phyloP scores from a whole-genome alignment of 495 filamentous ascomycete species.

The Cudoniella acicularis region DNA sequence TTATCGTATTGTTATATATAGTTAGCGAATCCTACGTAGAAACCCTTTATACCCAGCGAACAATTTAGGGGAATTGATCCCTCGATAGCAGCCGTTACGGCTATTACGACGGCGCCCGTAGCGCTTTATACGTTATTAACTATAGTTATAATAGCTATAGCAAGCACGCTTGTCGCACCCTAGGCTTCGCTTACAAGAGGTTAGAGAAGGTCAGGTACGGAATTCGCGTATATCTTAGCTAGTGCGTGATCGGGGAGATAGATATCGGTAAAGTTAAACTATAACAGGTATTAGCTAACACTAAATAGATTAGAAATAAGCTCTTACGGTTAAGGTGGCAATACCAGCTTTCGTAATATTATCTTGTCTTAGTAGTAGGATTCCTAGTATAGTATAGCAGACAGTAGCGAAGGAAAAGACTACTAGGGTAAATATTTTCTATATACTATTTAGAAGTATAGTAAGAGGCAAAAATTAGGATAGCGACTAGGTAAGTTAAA shows the following conservation, averaged over 20 bases:
- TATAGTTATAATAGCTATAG: not conserved
- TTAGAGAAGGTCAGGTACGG: not conserved
- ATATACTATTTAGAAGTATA: not conserved
- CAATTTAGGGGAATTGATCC: conserved; percentile 8
- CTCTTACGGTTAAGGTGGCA: not conserved
- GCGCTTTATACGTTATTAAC: conserved; percentile 1
- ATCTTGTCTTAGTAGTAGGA: not conserved
- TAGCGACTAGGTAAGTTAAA: not conserved
- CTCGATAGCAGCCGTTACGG: conserved; percentile 1
- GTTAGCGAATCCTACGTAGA: conserved; percentile 7
- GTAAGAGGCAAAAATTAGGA: not conserved
- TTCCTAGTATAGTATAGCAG: not conserved
- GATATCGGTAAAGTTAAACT: conserved; percentile 1
- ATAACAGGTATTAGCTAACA: not conserved
- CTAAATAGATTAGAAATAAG: not conserved
- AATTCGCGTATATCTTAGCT: not conserved
- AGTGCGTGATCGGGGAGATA: not conserved
- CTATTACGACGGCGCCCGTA: not conserved
- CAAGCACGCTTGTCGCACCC: not conserved
- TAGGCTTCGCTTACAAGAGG: not conserved
- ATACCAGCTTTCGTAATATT: not conserved
- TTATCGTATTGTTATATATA: conserved; percentile 5
- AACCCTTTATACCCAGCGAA: conserved; percentile 10
- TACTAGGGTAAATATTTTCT: not conserved
- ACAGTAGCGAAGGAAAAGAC: not conserved